These are phyloP conservation scores for Prunella vulgaris DNA, from an alignment of 257 asterid species.

Conservation along the genomic window DNA sequence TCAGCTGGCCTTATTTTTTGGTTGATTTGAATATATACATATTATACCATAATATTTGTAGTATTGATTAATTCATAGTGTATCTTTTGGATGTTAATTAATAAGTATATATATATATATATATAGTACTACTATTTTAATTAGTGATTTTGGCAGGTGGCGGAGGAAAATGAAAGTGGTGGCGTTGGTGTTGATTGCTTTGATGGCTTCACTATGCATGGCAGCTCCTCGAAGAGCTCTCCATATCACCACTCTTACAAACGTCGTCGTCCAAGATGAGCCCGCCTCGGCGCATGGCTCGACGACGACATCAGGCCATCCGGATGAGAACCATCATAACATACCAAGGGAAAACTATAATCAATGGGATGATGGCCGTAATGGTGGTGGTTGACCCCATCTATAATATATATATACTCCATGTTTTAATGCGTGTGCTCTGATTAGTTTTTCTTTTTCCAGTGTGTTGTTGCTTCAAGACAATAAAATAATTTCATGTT, in stretches of 20 bases:
- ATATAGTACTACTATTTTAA: no score
- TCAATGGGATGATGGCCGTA: conserved; percentile 41
- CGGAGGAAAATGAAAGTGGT: conserved; percentile 22
- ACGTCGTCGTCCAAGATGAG: neutral
- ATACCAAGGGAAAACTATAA: conserved; percentile 50
- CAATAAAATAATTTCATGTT: neutral
- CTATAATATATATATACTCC: neutral
- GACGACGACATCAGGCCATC: neutral
- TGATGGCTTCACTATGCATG: conserved; percentile 25
- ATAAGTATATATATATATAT: no score
- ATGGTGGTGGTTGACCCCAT: neutral
- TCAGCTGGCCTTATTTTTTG: no score
- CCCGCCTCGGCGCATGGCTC: neutral
- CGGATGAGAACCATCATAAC: conserved; percentile 47
- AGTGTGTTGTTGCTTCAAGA: neutral
- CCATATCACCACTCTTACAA: no score
- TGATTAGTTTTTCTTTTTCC: no score
- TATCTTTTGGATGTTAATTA: no score
- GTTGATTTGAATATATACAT: no score
- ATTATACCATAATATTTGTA: no score
- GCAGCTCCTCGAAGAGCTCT: conserved; percentile 26
- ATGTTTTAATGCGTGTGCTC: neutral
- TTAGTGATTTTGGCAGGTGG: neutral
- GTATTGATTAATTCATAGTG: no score
- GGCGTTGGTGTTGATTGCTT: conserved; percentile 19